Evolutionary conservation across 805 yeast genomes (phyloP), one percentile per base, ranked within the genome.

Genomic region (Hanseniaspora guilliermondii): DNA sequence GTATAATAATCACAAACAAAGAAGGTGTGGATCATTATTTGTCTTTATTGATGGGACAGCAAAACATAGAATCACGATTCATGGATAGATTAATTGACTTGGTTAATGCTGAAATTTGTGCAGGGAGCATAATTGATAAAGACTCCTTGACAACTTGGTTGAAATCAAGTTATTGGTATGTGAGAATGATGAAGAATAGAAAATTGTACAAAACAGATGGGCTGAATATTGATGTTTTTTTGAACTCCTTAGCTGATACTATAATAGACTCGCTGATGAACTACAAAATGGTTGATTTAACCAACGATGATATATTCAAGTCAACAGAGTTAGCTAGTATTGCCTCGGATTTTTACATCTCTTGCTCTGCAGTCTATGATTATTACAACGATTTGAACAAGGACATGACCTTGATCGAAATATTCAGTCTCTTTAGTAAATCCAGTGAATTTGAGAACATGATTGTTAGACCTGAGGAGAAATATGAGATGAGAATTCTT

Each of bases 11-110:
- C 48, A 93, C 97, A 0, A 76, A 89, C 0, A 93, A 86, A 56
- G 80, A 82, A 21, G 95, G 88, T 61, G 75, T 91, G 17, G 91
- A 86, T 59, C 89, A 87, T 64, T 91, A 88, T 63, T 73, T 93
- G 61, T 95, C 96, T 0, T 76, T 91, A n/a, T 71, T 88, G 59
- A 89, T 88, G 64, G 94, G 88, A 60, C 95, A 88, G 62, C 69
- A 91, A 16, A 96, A 97, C 0, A 91, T 91, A 53, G 97, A 91
- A 67, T 86, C 96, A 2, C 95, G 87, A 64, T 66, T 91, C 55
- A 76, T 86, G 70, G 68, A 82, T 17, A 78, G 74, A 58, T 62
- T 91, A 24, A 80, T 83, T 0, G 96, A 89, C 65, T 76, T 70
- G 55, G 59, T 91, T 44, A 91, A 91, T 68, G 97, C 97, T 0